phyloP scores from a whole-genome alignment of 345 rosid genomes.

The Sonneratia alba region DNA sequence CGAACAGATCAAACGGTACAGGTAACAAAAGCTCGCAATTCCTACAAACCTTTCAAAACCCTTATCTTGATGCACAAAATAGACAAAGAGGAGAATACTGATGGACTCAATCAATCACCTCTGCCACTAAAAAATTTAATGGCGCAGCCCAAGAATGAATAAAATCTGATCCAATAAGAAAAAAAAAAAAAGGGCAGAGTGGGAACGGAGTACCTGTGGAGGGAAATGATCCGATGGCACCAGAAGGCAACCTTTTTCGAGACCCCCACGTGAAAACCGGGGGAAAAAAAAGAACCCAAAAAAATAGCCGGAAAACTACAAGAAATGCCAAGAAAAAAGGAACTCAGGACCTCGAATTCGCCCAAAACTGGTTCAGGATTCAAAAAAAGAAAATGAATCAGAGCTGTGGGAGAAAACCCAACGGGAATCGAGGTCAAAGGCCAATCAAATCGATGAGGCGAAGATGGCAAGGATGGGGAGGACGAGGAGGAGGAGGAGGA shows the following conservation, averaged over 20 bases:
- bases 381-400: not conserved
- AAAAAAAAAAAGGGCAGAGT: not conserved
- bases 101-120: slow-evolving; percentile 1
- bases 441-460: not conserved
- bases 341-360: not conserved
- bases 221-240: not conserved
- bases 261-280: not conserved
- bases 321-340: not conserved
- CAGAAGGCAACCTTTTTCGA: not conserved
- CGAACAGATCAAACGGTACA: slow-evolving; percentile 11
- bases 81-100: not conserved
- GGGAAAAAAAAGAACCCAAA: not conserved
- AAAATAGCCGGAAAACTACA: not conserved
- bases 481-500: slow-evolving; percentile 8
- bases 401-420: not conserved
- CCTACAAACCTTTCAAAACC: slow-evolving; percentile 2
- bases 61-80: not conserved
- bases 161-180: not conserved
- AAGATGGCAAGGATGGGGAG: not conserved
- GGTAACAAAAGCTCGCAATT: not conserved
- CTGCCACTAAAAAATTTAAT: not conserved
- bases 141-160: not conserved
- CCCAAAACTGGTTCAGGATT: not conserved
- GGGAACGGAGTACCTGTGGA: slow-evolving; percentile 3
- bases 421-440: not conserved